Percentiles rank a stretch among this genome's conserved stretches.
phyloP scores from a whole-genome alignment of 768 basidiomycete species.

The Rhizopogon rudus region DNA sequence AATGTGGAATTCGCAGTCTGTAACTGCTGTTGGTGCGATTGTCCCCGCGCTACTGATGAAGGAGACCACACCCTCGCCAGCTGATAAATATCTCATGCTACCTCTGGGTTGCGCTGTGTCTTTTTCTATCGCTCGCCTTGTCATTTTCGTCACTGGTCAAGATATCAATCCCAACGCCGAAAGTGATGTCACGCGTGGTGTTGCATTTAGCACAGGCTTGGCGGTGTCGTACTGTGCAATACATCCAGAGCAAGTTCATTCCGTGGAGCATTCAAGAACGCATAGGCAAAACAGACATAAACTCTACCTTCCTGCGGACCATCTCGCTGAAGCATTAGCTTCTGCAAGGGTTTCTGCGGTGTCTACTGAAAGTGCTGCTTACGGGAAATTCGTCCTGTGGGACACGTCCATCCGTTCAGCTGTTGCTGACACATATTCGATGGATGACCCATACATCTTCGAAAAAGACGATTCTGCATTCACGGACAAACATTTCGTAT shows the following conservation, averaged over 20 bases:
- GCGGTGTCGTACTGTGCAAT: slow-evolving; percentile 55
- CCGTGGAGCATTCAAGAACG: slow-evolving; percentile 17
- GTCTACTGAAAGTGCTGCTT: slow-evolving; percentile 33
- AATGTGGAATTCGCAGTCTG: slow-evolving; percentile 59
- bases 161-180: slow-evolving; percentile 76
- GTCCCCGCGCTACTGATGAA: slow-evolving; percentile 32
- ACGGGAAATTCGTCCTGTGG: slow-evolving; percentile 40
- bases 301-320: slow-evolving; percentile 51
- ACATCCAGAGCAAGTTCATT: slow-evolving; percentile 11
- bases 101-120: slow-evolving; percentile 54
- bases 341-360: slow-evolving; percentile 32
- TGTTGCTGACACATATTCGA: slow-evolving; percentile 60
- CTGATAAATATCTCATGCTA: slow-evolving; percentile 31
- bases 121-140: slow-evolving; percentile 55
- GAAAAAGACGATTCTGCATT: slow-evolving; percentile 47
- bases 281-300: slow-evolving; percentile 45
- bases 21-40: slow-evolving; percentile 49
- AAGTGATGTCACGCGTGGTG: slow-evolving; percentile 61
- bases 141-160: slow-evolving; percentile 67
- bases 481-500: slow-evolving; percentile 37
- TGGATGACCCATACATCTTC: slow-evolving; percentile 58
- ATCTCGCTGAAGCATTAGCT: slow-evolving; percentile 38
- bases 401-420: slow-evolving; percentile 55
- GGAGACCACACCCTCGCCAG: slow-evolving; percentile 6
- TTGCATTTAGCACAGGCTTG: slow-evolving; percentile 52